These are phyloP conservation scores for Stentor roeselii DNA, from an alignment of 73 alveolate genomes.

Conservation along the genomic window DNA sequence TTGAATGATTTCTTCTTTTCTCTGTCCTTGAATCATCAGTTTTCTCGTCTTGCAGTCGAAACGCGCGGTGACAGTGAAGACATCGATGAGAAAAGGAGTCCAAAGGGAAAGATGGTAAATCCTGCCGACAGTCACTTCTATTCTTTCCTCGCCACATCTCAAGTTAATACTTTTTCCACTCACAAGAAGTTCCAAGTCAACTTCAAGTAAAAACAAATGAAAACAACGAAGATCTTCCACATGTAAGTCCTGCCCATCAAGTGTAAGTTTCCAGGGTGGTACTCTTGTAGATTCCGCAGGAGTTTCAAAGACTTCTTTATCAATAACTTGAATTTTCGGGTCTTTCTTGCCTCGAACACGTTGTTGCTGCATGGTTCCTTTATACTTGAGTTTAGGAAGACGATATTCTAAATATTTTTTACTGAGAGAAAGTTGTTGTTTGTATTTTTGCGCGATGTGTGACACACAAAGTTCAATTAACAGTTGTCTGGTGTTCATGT, in stretches of 20 bases:
- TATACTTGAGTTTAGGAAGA: slow-evolving; percentile 41
- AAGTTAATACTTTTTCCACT: slow-evolving; percentile 44
- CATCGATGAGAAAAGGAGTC: slow-evolving; percentile 33
- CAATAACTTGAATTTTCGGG: slow-evolving; percentile 41
- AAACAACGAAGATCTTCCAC: slow-evolving; percentile 18
- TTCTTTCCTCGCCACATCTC: slow-evolving; percentile 29
- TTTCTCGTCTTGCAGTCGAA: slow-evolving; percentile 25
- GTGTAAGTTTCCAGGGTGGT: slow-evolving; percentile 23
- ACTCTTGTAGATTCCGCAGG: slow-evolving; percentile 32
- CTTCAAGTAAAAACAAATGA: slow-evolving; percentile 27
- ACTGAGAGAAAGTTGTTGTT: slow-evolving; percentile 40
- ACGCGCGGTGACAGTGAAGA: slow-evolving; percentile 24
- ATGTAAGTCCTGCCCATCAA: slow-evolving; percentile 40
- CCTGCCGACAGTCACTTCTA: slow-evolving; percentile 34
- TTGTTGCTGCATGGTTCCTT: slow-evolving; percentile 46
- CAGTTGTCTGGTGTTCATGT: slow-evolving; percentile 31
- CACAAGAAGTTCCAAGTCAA: slow-evolving; percentile 31
- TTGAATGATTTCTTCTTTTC: neutral
- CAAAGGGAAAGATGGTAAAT: slow-evolving; percentile 31
- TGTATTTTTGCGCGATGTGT: slow-evolving; percentile 39
- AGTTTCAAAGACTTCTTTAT: slow-evolving; percentile 37
- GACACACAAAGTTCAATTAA: slow-evolving; percentile 32
- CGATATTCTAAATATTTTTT: slow-evolving; percentile 32
- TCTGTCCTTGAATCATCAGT: neutral
- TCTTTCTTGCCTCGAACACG: slow-evolving; percentile 59